A percentile compares a stretch with the other conserved stretches of the same genome.
Conservation (phyloP, 257 asterid genomes). For the Vinca minor region DNA sequence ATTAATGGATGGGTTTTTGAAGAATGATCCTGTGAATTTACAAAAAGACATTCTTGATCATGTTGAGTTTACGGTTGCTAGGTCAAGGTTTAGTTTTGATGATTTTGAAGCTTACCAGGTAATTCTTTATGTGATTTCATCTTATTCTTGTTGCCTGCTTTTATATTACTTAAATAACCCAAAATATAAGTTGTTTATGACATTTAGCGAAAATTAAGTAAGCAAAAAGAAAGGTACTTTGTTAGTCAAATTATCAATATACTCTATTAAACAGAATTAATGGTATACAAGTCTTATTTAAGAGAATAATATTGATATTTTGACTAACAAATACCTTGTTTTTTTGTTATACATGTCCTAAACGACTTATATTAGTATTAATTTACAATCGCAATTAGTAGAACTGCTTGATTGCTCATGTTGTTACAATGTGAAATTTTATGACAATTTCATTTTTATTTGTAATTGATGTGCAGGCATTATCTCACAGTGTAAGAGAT, state of each 20-base stretch:
- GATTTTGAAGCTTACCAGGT: conserved; percentile 55
- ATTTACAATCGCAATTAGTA: background rate
- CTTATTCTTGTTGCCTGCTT: background rate
- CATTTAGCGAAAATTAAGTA: too few relatives aligned
- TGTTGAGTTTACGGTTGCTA: conserved; percentile 44
- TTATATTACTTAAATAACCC: background rate
- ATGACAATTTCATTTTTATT: background rate
- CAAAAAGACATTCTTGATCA: conserved; percentile 46
- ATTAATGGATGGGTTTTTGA: conserved; percentile 38
- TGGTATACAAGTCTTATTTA: too few relatives aligned
- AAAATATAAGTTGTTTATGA: background rate
- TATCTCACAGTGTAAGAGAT: conserved; percentile 43
- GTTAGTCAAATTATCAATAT: too few relatives aligned
- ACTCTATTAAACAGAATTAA: too few relatives aligned
- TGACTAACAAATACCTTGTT: too few relatives aligned
- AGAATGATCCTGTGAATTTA: conserved; percentile 35
- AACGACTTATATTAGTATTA: background rate
- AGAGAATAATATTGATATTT: too few relatives aligned
- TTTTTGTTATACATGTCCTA: too few relatives aligned
- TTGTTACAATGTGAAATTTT: background rate
- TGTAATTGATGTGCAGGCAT: conserved; percentile 29
- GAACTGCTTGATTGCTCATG: background rate
- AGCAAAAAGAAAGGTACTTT: too few relatives aligned
- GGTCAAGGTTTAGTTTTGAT: conserved; percentile 48
- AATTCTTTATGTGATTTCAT: background rate